Conservation (phyloP, 257 asterid genomes). For the Verbascum thapsus region DNA sequence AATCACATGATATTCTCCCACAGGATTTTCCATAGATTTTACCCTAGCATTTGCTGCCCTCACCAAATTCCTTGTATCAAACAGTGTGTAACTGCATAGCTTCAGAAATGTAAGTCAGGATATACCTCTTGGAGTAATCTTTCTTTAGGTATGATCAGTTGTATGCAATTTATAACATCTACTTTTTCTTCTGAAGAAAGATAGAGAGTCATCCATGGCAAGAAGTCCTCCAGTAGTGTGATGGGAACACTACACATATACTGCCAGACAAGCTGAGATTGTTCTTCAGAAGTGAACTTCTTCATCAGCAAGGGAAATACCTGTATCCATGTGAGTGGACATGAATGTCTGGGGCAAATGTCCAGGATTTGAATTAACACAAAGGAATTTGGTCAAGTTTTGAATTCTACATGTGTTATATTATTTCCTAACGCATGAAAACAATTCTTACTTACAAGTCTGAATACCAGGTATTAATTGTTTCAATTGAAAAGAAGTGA, state of each 20-base stretch:
- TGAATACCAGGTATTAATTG: neutral
- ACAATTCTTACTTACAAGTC: neutral
- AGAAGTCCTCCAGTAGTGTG: conserved; percentile 68
- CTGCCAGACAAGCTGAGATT: conserved; percentile 81
- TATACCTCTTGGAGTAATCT: conserved; percentile 74
- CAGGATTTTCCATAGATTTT: no score
- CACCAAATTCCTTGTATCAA: no score
- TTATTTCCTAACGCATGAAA: neutral
- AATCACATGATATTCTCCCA: no score
- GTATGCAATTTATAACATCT: conserved; percentile 55
- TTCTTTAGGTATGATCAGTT: conserved; percentile 66
- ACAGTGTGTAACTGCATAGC: neutral
- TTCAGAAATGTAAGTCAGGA: conserved; percentile 26
- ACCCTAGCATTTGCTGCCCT: no score
- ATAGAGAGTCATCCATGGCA: conserved; percentile 64
- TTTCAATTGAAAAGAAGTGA: neutral
- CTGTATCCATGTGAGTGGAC: conserved; percentile 50
- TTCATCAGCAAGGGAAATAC: conserved; percentile 69
- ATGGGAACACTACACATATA: conserved; percentile 78
- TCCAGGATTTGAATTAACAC: conserved; percentile 1
- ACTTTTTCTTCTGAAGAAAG: conserved; percentile 58
- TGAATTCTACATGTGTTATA: neutral
- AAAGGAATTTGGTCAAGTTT: neutral
- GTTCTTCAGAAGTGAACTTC: conserved; percentile 59
- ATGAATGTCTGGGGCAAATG: neutral